Evolutionary conservation across 352 stramenopile genomes (phyloP), one percentile per base, ranked within the genome.

Genomic region (Globisporangium lucens): DNA sequence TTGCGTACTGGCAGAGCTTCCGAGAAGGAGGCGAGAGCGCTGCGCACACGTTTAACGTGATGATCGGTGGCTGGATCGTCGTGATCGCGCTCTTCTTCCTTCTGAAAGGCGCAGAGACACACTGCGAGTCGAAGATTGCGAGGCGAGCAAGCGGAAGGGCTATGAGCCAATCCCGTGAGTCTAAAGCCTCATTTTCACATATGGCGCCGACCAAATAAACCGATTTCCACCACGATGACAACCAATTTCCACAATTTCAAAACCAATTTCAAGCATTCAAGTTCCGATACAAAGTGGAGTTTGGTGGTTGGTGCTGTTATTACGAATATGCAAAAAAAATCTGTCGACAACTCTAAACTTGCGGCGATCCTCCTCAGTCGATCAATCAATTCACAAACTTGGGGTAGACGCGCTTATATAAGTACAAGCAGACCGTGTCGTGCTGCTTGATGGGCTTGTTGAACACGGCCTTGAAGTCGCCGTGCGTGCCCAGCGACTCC

Each of bases 331-430:
- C 43, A 51, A 22, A 46, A 43, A 43, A 46, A 51, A 51, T 51
- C 43, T 51, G 43, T 51, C 43, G 43, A 27, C 12, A 46, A 17
- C 17, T 55, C 49, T 55, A 30, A 43, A 43, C 30, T 41, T 22
- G 27, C 15, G 13, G 12, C 38, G 38, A 46, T 13, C 38, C 38
- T 46, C 38, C 12, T 46, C 38, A 46, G 13, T 46, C 38, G 13
- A 10, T 35, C 55, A n/a, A 35, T 74, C 56, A 87, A 76, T 82
- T 88, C 69, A 89, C 83, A 70, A 93, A 98, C 82, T 99, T 99
- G 56, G 98, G 98, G 80, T 98, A 99, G 22, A 99, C 92, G 63
- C 98, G 89, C 85, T 99, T 99, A 90, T 99, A 99, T 69, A 99
- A 80, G 60, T 97, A 90, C 68, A 99, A 80, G 76, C 97, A 99